A percentile compares a stretch with the other conserved stretches of the same genome.
Conservation (phyloP, 495 filamentous ascomycete species). For the Aspergillus asperescens region DNA sequence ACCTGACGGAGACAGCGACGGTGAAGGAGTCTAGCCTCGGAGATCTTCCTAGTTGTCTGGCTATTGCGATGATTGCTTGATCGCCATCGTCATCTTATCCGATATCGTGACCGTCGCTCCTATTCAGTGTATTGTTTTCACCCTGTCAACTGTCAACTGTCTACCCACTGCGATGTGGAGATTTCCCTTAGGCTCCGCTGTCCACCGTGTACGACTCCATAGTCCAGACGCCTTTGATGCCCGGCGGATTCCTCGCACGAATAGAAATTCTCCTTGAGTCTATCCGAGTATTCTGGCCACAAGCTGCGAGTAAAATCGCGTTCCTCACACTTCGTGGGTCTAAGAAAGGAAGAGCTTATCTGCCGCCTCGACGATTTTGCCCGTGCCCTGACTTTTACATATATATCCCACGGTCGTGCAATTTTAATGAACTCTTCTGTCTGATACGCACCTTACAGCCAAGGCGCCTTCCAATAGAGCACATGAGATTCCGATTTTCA, state of each 20-base stretch:
- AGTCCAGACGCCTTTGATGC: conserved; percentile 11
- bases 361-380: conserved; percentile 15
- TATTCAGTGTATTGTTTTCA: conserved; percentile 18
- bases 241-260: conserved; percentile 15
- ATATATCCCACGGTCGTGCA: conserved; percentile 10
- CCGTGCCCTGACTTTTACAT: conserved; percentile 15
- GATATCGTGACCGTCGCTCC: conserved; percentile 12
- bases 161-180: conserved; percentile 12
- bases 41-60: conserved; percentile 12
- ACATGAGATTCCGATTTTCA: not conserved
- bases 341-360: conserved; percentile 18
- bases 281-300: conserved; percentile 6
- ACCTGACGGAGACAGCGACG: conserved; percentile 12
- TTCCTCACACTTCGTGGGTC: conserved; percentile 14
- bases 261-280: conserved; percentile 7
- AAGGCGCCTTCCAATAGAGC: not conserved
- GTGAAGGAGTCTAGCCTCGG: conserved; percentile 14
- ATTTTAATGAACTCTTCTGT: not conserved
- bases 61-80: conserved; percentile 9
- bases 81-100: conserved; percentile 17
- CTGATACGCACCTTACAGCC: conserved; percentile 6
- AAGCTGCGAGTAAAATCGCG: not conserved
- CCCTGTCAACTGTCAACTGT: conserved; percentile 10
- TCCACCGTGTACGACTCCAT: conserved; percentile 15
- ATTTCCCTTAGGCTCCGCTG: conserved; percentile 12